Evolutionary conservation across 768 basidiomycete genomes (phyloP), one percentile per base, ranked within the genome.

Genomic region (Gelatoporia subvermispora): DNA sequence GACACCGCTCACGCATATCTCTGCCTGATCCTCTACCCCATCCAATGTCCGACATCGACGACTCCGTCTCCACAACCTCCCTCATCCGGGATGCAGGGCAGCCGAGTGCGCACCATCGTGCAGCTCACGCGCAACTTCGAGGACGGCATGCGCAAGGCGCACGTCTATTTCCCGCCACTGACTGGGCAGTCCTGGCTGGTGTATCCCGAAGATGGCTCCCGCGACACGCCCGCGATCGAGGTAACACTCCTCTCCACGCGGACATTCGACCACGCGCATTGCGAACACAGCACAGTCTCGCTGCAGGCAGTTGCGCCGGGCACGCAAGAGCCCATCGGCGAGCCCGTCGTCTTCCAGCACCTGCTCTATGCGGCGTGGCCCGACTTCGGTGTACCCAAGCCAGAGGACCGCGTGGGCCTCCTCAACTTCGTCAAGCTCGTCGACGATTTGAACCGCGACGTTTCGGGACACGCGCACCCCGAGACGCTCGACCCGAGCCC

Each of bases 61-160:
- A 48, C 56, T 37, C 15, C 28, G 35, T 35, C 50, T 9, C 24
- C 38, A 2, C 37, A 52, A 21, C 55, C 61, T 10, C 55, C 54
- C 11, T 23, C 53, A 35, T n/a, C n/a, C n/a, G n/a, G n/a, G n/a
- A 17, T 49, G 35, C 46, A 39, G 21, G 65, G 61, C 20, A 75
- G 72, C 53, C 79, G 75, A 18, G 69, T 90, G 9, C 78, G 82
- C 43, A 89, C 88, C 1, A 76, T 91, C 55, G 85, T 94, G 10
- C 92, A 93, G 64, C 76, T 94, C 42, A 91, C 92, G 1, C 81
- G 69, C 50, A 75, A 82, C 54, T 55, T 78, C n/a, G 92, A 94
- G 63, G 67, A 71, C 36, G 83, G 85, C 1, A 72, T 80, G 39
- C 72, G 72, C 51, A 93, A 92, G 64, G 88, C 88, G 2, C 78